Percentiles rank a stretch among this genome's conserved stretches.
Evolutionary conservation across 768 basidiomycete genomes (phyloP).

Genomic region (Psilocybe cyanescens): DNA sequence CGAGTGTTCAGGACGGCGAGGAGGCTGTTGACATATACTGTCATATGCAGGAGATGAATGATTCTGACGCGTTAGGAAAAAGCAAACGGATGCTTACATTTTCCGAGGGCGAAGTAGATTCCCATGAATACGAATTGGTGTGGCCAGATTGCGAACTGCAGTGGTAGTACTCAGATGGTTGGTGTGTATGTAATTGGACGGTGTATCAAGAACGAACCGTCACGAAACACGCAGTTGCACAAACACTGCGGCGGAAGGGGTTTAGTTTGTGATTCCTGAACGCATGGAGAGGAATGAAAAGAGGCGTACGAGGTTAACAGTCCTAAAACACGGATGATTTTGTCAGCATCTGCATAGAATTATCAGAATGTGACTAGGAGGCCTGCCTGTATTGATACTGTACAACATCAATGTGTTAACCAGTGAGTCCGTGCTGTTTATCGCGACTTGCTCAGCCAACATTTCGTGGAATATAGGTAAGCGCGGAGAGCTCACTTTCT

Average conservation of each 20-base stretch:
- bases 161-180: no score
- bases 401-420: conserved; percentile 28
- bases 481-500: conserved; percentile 19
- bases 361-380: no score
- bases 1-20: conserved; percentile 36
- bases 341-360: not conserved
- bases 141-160: conserved; percentile 29
- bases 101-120: conserved; percentile 30
- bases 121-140: conserved; percentile 30
- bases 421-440: conserved; percentile 24
- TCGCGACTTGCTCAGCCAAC: no score
- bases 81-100: conserved; percentile 17
- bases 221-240: conserved; percentile 30
- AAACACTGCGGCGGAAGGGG: conserved; percentile 15
- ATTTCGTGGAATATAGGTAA: not conserved
- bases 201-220: conserved; percentile 13
- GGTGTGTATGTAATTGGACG: no score
- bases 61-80: not conserved
- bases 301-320: conserved; percentile 26
- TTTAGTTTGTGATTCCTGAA: not conserved
- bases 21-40: conserved; percentile 38
- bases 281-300: not conserved
- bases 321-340: conserved; percentile 8
- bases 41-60: no score
- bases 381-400: conserved; percentile 28